Percentiles rank a stretch among this genome's conserved stretches.
Evolutionary conservation across 495 filamentous ascomycete species (phyloP).

Genomic region (Trichoderma reesei): DNA sequence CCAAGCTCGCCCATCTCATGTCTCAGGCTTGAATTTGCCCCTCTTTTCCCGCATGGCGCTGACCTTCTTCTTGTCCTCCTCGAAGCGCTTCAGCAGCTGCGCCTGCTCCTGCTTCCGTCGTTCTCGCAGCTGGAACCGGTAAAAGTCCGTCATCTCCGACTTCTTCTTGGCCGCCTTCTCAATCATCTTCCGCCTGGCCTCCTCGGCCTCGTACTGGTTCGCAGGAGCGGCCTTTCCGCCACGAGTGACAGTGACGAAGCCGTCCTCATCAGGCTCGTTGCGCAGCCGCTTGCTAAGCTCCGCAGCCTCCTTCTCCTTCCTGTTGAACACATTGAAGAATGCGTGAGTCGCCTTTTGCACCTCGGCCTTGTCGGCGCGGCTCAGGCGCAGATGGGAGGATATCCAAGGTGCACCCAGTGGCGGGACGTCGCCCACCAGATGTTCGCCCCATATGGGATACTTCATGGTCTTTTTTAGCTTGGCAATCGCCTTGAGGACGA

Average conservation of each 20-base stretch:
- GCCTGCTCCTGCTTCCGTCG: conserved; percentile 73
- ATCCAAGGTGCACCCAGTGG: conserved; percentile 55
- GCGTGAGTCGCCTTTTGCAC: conserved; percentile 65
- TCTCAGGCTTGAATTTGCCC: conserved; percentile 47
- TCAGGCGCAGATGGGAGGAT: conserved; percentile 50
- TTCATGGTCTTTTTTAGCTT: conserved; percentile 49
- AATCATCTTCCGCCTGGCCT: conserved; percentile 61
- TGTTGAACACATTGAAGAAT: conserved; percentile 67
- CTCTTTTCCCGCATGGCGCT: conserved; percentile 49
- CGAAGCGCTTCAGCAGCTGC: conserved; percentile 55
- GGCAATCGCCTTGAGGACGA: conserved; percentile 60
- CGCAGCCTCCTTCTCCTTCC: conserved; percentile 54
- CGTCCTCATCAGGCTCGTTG: conserved; percentile 83
- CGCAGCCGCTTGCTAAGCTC: conserved; percentile 53
- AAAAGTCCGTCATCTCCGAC: conserved; percentile 67
- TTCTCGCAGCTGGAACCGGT: conserved; percentile 87
- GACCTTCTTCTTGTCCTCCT: conserved; percentile 54
- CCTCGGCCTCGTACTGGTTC: conserved; percentile 62
- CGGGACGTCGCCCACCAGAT: conserved; percentile 42
- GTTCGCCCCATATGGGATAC: conserved; percentile 56
- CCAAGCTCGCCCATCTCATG: conserved; percentile 19
- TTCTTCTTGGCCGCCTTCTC: conserved; percentile 57
- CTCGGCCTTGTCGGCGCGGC: conserved; percentile 53
- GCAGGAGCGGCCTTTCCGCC: conserved; percentile 68
- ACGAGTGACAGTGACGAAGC: conserved; percentile 83